phyloP scores from a whole-genome alignment of 495 filamentous ascomycete genomes.

The Cercophora scortea region DNA sequence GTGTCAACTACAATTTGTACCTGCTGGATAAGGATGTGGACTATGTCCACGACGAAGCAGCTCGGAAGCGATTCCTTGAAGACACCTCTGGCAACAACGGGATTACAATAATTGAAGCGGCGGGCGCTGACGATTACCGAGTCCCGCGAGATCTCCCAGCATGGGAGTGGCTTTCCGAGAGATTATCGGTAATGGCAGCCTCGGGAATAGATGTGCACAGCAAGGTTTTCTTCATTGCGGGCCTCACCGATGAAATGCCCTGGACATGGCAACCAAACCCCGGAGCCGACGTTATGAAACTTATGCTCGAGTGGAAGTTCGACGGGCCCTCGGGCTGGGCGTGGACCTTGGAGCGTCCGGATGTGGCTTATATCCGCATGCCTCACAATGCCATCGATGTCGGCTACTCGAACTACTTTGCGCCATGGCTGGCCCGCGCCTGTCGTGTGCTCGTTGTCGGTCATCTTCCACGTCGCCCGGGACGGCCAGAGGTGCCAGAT shows the following conservation, averaged over 20 bases:
- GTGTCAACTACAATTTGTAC: conserved; percentile 15
- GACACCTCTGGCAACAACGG: too few species aligned
- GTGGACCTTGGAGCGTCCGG: conserved; percentile 6
- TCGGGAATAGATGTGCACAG: too few species aligned
- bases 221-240: conserved; percentile 12
- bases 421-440: conserved; percentile 7
- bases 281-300: conserved; percentile 3
- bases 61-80: background rate
- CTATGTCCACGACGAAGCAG: background rate
- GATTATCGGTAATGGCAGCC: too few species aligned
- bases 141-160: too few species aligned
- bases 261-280: conserved; percentile 11
- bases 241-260: conserved; percentile 9
- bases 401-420: conserved; percentile 11
- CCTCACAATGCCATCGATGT: conserved; percentile 5
- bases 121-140: too few species aligned
- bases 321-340: background rate
- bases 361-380: conserved; percentile 23
- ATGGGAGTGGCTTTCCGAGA: too few species aligned
- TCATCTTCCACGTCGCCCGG: conserved; percentile 12
- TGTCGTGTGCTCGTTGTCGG: conserved; percentile 17
- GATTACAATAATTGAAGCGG: too few species aligned
- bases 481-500: conserved; percentile 15
- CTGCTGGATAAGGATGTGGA: conserved; percentile 9
- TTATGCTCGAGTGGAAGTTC: conserved; percentile 12